Evolutionary conservation across 1,284 basidiomycete species (phyloP), one percentile per base, ranked within the genome.

Genomic region (Naganishia sp.): DNA sequence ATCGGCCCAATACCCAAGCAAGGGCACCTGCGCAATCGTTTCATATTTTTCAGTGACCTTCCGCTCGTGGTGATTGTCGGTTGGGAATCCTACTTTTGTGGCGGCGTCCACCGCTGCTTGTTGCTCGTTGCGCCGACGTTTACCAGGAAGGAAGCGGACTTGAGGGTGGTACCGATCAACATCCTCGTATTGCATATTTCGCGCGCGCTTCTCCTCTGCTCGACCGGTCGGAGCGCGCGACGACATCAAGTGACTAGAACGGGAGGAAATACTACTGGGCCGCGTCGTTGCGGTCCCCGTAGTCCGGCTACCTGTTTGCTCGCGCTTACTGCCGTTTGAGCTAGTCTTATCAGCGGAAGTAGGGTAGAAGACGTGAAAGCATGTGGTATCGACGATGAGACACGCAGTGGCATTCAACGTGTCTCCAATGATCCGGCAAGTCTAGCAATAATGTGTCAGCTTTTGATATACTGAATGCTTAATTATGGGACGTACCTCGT

Each of bases 331-430:
- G 6, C 42, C 50, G 49, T 15, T 25, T 7, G 53, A 61, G 25
- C 59, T 61, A 21, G 18, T 43, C 28, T 61, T 52, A 13, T 61
- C 59, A 4, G 59, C 59, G 9, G 59, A 52, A 16, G 59, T 66
- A 0, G 76, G 76, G 50, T 74, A 78, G 54, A 78, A 78, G 7
- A 78, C 66, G 55, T 78, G 76, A 54, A 75, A 78, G 48, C 75
- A 74, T 6, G 72, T 71, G 0, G 76, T 65, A 56, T 78, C 76
- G 31, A 78, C 72, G 15, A 76, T 72, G 16, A 74, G 72, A 2
- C 75, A 75, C 7, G 76, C 75, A 56, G 74, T 72, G 0, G 76
- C 75, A 46, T 74, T 71, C 0, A 78, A 67, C 2, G 75, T 75
- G 4, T 67, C 28, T 2, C 76, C 67, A 15, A 78, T 75, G 55